Evolutionary conservation across 305 asterid species (phyloP), one percentile per base, ranked within the genome.

Genomic region (Fraxinus dipetala): DNA sequence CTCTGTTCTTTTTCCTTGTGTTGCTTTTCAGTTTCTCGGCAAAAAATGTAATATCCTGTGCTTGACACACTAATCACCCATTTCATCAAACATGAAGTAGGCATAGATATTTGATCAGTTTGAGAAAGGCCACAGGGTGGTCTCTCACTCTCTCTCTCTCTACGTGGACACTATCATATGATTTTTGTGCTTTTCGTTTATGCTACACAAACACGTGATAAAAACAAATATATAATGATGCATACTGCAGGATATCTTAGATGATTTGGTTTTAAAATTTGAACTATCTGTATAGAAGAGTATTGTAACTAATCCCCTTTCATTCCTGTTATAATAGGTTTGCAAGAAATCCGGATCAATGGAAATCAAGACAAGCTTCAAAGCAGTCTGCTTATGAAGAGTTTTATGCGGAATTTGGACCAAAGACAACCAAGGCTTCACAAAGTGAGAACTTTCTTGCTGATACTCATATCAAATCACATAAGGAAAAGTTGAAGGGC

Each of bases 361-460:
- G 98, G 99, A 93, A 90, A 89, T 90, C 90, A 26, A 90, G 92
- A 84, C 97, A 90, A 85, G 82, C 87, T 34, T 90, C 98, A 31
- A 93, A 89, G 83, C 89, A 92, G 85, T 91, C 96, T 74, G 87
- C 89, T 67, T 91, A 89, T 87, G 85, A 89, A 72, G 97, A 93
- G 63, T 96, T 94, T 86, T 90, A 85, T 75, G 93, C 87, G 78
- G 85, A 83, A 73, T 96, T 94, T 82, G 99, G 98, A 79, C 82
- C 97, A 51, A 88, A 85, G 82, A 91, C 83, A 24, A 82, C 82
- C 45, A 88, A 86, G 80, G 83, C 88, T 79, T 91, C 93, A 32
- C 86, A 87, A 56, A 87, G 84, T 78, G 93, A 83, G 9, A 90
- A 67, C 85, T 96, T 94, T 84, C 93, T 94, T 83, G 81, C 92